Conservation (phyloP, 192 early-diverging fungal species). For the Gonapodya prolifera region DNA sequence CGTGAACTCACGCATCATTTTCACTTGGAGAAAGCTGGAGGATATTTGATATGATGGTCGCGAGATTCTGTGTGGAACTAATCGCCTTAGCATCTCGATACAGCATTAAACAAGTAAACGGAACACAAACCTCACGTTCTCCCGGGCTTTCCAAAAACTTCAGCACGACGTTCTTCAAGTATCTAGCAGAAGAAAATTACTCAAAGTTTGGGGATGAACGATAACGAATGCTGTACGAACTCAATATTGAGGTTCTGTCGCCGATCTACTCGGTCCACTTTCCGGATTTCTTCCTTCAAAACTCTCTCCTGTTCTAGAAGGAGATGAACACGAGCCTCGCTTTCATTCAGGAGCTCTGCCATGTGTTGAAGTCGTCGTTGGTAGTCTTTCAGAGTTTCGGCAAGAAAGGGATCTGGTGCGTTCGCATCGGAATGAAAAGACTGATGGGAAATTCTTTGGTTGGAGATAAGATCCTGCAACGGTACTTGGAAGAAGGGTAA, state of each 20-base stretch:
- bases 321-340: background rate
- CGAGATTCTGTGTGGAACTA: background rate
- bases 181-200: background rate
- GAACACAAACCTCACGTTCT: background rate
- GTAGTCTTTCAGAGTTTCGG: background rate
- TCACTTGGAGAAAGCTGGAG: background rate
- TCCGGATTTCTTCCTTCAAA: constrained; percentile 1
- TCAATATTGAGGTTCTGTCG: background rate
- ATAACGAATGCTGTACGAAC: background rate
- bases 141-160: background rate
- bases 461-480: background rate
- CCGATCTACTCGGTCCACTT: background rate
- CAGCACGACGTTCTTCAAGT: constrained; percentile 5
- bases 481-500: background rate
- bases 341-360: constrained; percentile 4
- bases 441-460: background rate
- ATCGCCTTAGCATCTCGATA: background rate
- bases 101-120: background rate
- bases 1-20: background rate
- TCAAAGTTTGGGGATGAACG: background rate
- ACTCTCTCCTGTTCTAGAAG: background rate
- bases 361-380: background rate
- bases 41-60: background rate
- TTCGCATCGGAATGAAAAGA: background rate
- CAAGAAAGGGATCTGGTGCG: background rate